Base-by-base conservation (phyloP, 352 stramenopile genomes). In the Pythium aphanidermatum region DNA sequence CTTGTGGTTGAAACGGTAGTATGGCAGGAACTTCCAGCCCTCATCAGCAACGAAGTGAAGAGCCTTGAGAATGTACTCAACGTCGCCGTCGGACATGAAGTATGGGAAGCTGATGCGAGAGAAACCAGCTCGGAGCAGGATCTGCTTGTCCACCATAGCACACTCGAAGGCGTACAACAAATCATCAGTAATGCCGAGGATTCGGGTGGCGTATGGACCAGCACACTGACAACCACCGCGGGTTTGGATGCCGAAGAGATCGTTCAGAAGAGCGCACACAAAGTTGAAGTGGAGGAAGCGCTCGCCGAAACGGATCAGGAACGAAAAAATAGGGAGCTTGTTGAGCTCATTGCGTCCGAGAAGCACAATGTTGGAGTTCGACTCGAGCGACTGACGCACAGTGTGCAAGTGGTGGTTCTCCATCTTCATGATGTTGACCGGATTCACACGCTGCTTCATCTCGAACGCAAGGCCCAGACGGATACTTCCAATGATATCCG, bases 281-380 rank as follows among this genome's bases (percentile, higher is more conserved):
- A 97, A 98, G 52, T 98, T 97, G 63, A 93, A 98, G 60, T 98
- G 95, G 20, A 98, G 59, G 58, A 96, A 97, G 21, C 80, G 38
- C 7, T 65, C 56, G 2, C 83, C 83, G 23, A 61, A 86, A 21
- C 73, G 70, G 33, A 98, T 74, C 14, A 98, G 57, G 49, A 98
- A 97, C 4, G 89, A 96, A 51, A 97, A 92, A 24, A 97, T 93
- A 0, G 90, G 90, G 24, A 97, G 52, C 31, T 86, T 48, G 19
- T 55, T 46, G 19, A 60, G 20, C 4, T 49, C 52, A 55, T 78
- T 55, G 29, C 59, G 46, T 6, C 88, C 91, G 11, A 98, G 61
- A 23, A 98, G 39, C 19, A 93, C 81, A 12, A 98, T 63, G 17
- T 72, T 74, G 21, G 46, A 51, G 48, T 94, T 56, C 9, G 16